Evolutionary conservation across 768 basidiomycete genomes (phyloP).

Genomic region (Suillus tomentosus): DNA sequence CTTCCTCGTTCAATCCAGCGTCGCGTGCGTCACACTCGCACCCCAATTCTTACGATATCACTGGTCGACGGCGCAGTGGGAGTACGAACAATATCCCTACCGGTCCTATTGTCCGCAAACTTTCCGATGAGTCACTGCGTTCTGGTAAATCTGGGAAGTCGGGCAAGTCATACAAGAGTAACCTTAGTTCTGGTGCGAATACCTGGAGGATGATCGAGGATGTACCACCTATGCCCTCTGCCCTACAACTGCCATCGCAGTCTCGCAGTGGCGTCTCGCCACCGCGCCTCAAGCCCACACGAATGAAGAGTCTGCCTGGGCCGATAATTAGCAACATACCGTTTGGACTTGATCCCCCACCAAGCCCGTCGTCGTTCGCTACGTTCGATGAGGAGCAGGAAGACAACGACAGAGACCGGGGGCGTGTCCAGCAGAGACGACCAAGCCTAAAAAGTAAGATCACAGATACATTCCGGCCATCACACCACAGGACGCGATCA

Average conservation of each 20-base stretch:
- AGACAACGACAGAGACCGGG: slow-evolving; percentile 26
- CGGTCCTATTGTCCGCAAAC: slow-evolving; percentile 28
- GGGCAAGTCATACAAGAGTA: slow-evolving; percentile 33
- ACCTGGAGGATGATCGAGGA: slow-evolving; percentile 21
- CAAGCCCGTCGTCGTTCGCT: slow-evolving; percentile 29
- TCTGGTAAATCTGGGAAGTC: slow-evolving; percentile 41
- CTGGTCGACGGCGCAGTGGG: slow-evolving; percentile 30
- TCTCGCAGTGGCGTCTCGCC: background rate
- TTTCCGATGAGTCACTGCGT: slow-evolving; percentile 43
- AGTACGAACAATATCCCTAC: slow-evolving; percentile 23
- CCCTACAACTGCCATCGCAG: slow-evolving; percentile 8
- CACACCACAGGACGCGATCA: slow-evolving; percentile 36
- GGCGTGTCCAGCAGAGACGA: slow-evolving; percentile 30
- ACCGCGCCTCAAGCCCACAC: slow-evolving; percentile 26
- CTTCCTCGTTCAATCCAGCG: background rate
- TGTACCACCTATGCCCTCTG: slow-evolving; percentile 33
- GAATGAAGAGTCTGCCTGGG: slow-evolving; percentile 56
- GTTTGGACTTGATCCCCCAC: slow-evolving; percentile 28
- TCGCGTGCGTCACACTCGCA: background rate
- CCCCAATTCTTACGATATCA: slow-evolving; percentile 10
- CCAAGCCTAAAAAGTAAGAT: slow-evolving; percentile 36
- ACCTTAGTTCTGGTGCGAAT: background rate
- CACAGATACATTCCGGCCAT: slow-evolving; percentile 33
- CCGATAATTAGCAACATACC: slow-evolving; percentile 22
- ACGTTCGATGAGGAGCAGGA: slow-evolving; percentile 28